Base-by-base conservation (phyloP, 257 asterid species). In the Cordia subcordata region DNA sequence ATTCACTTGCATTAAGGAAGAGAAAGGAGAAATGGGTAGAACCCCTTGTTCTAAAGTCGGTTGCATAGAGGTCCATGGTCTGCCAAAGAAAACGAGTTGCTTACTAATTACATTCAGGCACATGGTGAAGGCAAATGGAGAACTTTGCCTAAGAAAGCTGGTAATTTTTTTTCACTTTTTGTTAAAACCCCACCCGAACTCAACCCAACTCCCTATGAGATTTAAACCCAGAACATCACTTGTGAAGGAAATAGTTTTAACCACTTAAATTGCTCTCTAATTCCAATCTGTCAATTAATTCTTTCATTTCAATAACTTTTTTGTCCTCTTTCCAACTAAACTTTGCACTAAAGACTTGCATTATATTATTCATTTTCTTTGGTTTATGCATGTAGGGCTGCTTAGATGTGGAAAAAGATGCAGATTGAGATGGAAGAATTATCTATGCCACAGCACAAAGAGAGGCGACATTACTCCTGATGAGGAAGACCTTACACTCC, bases 101-200 rank as follows among this genome's bases (percentile, higher is more conserved):
- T 82, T 42, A 72, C 72, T 27, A 55, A 64, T 56, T 79, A 69
- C 62, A 77, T 82, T 35, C 83, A 70, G 16, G 40, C 60, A 61
- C 51, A 81, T 67, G 87, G 87, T 61, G 84, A 77, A 65, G 85
- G 85, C 56, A 79, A 74, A 38, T 82, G 89, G 89, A 64, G 84
- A 69, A 65, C 81, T 63, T 65, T 82, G 53, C 89, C 89, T 49
- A 65, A 62, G 11, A 77, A 70, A 59, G 86, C 86, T 56, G 89
- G 89, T 82, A 70, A 19, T 0, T 16, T 0, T 49, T 17, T 1
- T 5, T 13, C 12, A 5, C 0, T n/a, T 3, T 8, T 13, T 10
- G 13, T 18, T 10, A n/a, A n/a, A n/a, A n/a, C n/a, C n/a, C n/a
- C n/a, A n/a, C n/a, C n/a, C n/a, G n/a, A n/a, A n/a, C n/a, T n/a